Evolutionary conservation across 331 rosid species (phyloP).

Genomic region (Ulmus americana): DNA sequence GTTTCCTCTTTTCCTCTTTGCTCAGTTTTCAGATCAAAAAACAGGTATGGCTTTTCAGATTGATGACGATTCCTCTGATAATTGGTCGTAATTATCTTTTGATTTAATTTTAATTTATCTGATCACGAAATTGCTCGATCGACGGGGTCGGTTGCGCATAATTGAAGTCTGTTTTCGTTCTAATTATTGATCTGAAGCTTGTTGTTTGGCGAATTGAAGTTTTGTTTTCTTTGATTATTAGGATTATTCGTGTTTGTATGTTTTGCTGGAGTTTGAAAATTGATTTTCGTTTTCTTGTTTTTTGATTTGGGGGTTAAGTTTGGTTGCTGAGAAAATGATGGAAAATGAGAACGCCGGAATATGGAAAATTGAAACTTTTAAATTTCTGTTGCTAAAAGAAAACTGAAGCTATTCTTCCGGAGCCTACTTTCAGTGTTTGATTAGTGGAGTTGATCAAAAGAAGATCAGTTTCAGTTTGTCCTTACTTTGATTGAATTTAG

Average conservation of each 20-base stretch:
- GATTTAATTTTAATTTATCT: slow-evolving; percentile 24
- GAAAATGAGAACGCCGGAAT: slow-evolving; percentile 2
- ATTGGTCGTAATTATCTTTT: slow-evolving; percentile 1
- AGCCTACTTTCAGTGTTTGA: slow-evolving; percentile 15
- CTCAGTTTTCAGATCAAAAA: slow-evolving; percentile 27
- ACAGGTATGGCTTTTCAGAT: slow-evolving; percentile 28
- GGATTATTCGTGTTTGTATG: not conserved
- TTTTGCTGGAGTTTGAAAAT: not conserved
- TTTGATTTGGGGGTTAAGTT: slow-evolving; percentile 4
- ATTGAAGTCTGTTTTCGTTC: slow-evolving; percentile 17
- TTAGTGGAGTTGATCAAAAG: not conserved
- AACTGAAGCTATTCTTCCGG: slow-evolving; percentile 1
- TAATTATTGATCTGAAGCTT: slow-evolving; percentile 13
- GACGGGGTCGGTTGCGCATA: not conserved
- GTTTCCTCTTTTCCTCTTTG: slow-evolving; percentile 22
- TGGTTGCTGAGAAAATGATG: slow-evolving; percentile 20
- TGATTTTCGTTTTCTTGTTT: not conserved
- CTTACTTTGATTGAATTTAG: slow-evolving; percentile 2
- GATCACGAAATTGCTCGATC: not conserved
- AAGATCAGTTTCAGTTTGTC: not conserved
- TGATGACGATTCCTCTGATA: slow-evolving; percentile 7
- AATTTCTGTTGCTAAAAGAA: slow-evolving; percentile 11
- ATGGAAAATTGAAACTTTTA: not conserved
- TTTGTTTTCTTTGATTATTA: not conserved
- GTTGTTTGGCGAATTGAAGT: slow-evolving; percentile 3